phyloP scores from a whole-genome alignment of 2,329 filamentous ascomycete species.

The Nectriaceae sp. region DNA sequence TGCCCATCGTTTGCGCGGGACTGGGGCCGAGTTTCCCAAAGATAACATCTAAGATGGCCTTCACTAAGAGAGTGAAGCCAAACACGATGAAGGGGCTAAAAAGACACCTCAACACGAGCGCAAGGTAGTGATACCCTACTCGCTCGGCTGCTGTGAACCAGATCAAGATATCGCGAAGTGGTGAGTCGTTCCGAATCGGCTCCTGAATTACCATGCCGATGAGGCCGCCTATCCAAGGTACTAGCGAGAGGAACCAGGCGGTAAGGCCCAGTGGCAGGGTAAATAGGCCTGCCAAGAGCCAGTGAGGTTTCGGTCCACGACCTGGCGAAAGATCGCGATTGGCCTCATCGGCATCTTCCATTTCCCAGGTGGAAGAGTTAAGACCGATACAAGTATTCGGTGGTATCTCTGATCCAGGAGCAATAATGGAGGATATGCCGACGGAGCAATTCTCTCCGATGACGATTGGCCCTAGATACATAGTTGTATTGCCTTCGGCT shows the following conservation, averaged over 20 bases:
- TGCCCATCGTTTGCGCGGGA: slow-evolving; percentile 30
- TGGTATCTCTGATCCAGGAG: slow-evolving; percentile 50
- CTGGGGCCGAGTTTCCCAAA: slow-evolving; percentile 41
- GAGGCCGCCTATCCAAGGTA: slow-evolving; percentile 48
- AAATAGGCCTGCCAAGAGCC: slow-evolving; percentile 42
- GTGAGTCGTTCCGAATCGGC: slow-evolving; percentile 34
- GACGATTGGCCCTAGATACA: slow-evolving; percentile 55
- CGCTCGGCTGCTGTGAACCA: slow-evolving; percentile 52
- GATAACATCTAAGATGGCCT: slow-evolving; percentile 39
- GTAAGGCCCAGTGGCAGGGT: slow-evolving; percentile 44
- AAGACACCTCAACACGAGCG: slow-evolving; percentile 41
- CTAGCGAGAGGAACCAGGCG: slow-evolving; percentile 42
- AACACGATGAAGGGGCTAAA: slow-evolving; percentile 49
- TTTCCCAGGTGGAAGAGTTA: slow-evolving; percentile 60
- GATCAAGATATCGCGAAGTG: slow-evolving; percentile 43
- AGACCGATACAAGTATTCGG: slow-evolving; percentile 54
- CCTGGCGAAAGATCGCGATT: slow-evolving; percentile 46
- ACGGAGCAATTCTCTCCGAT: slow-evolving; percentile 51
- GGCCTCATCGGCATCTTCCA: slow-evolving; percentile 46
- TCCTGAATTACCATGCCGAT: slow-evolving; percentile 46
- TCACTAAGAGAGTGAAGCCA: slow-evolving; percentile 42
- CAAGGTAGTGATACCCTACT: slow-evolving; percentile 53
- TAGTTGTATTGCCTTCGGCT: slow-evolving; percentile 57
- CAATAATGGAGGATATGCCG: slow-evolving; percentile 50
- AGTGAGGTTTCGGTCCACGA: slow-evolving; percentile 45